phyloP scores from a whole-genome alignment of 495 filamentous ascomycete species.

The Aspergillus ostianus region DNA sequence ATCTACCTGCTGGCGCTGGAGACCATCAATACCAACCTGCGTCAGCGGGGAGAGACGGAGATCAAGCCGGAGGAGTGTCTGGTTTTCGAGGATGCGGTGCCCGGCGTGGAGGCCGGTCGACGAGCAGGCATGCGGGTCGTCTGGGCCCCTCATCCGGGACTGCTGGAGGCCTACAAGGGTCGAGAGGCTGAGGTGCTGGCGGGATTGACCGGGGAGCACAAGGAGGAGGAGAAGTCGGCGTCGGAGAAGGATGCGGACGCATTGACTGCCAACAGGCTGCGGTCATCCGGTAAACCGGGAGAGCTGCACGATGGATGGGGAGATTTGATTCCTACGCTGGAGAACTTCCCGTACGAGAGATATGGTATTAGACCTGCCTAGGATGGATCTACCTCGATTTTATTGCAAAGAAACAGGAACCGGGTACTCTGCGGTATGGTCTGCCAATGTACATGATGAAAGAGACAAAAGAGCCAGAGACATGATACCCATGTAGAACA shows the following conservation, averaged over 20 bases:
- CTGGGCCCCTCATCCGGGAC: slow-evolving; percentile 84
- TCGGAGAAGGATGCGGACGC: slow-evolving; percentile 45
- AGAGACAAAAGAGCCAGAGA: not conserved
- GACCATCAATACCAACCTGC: slow-evolving; percentile 73
- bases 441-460: slow-evolving; percentile 2
- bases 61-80: slow-evolving; percentile 85
- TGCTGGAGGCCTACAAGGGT: slow-evolving; percentile 72
- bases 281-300: slow-evolving; percentile 40
- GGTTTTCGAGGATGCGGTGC: slow-evolving; percentile 94
- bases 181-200: slow-evolving; percentile 82
- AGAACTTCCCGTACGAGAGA: slow-evolving; percentile 68
- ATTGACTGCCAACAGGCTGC: slow-evolving; percentile 43
- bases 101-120: slow-evolving; percentile 86
- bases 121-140: slow-evolving; percentile 93
- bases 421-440: not conserved
- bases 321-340: slow-evolving; percentile 58
- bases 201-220: slow-evolving; percentile 69
- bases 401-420: not conserved
- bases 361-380: slow-evolving; percentile 58
- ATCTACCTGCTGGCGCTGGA: slow-evolving; percentile 88
- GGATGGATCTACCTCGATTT: not conserved
- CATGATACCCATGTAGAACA: slow-evolving; percentile 6
- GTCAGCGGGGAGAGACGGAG: slow-evolving; percentile 57
- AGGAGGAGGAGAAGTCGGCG: slow-evolving; percentile 49
- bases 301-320: slow-evolving; percentile 74